Base-by-base conservation (phyloP, 495 filamentous ascomycete species). In the Aspergillus cristatus region DNA sequence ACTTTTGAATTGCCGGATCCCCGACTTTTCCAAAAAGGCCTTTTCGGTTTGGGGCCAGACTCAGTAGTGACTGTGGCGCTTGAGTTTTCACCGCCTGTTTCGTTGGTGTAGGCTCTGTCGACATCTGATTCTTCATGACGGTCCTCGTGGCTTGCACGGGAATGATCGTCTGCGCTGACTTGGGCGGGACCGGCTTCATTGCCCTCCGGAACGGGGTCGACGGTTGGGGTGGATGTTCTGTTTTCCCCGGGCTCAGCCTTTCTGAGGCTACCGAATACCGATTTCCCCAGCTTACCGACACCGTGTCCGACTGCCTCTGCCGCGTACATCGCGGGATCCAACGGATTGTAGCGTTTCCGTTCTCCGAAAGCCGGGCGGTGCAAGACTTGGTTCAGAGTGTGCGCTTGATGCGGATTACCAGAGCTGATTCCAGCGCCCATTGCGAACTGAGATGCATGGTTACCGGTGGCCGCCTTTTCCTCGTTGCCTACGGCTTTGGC, bases 351-450 rank as follows among this genome's bases (percentile, higher is more conserved):
- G 14, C 45, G 42, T 34, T 42, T 42, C 24, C 36, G 22, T 26
- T 62, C 55, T n/a, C 45, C 51, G 11, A 57, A 58, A 25, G 49
- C 44, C 6, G 18, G 34, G 25, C 41, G 40, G 14, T 70, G 67
- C 18, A 87, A 56, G n/a, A 73, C 70, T 32, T 87, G 81, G 12
- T 69, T 68, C 7, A 91, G 52, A 3, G 78, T 81, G 38, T 89
- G 84, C 2, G 76, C 81, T 45, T 91, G 74, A 42, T 94, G 82
- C 40, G 85, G 84, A 42, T 89, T 72, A 35, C 87, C 90, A n/a
- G 82, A 78, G 50, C 79, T 91, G 40, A 89, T 54, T 40, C 93
- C 93, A 37, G 70, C 63, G 15, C 71, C 75, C 46, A 82, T 73
- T 7, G 79, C 82, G 34, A 83, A 65, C 22, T 70, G 58, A 25